A percentile compares a stretch with the other conserved stretches of the same genome.
phyloP scores from a whole-genome alignment of 768 basidiomycete species.

The Boletus sensibilis region DNA sequence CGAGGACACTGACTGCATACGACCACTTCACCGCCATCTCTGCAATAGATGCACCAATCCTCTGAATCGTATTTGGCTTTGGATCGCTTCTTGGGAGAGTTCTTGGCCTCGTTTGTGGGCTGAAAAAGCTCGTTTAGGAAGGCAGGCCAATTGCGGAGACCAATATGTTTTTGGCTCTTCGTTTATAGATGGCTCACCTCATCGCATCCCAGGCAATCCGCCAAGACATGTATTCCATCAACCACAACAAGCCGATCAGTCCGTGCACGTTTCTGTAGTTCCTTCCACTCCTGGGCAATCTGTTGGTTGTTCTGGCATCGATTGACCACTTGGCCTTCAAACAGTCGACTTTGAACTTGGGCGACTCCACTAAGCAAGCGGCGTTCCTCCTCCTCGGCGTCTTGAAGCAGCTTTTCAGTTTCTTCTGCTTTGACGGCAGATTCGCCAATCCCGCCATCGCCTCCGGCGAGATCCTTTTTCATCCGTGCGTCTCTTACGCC shows the following conservation, averaged over 20 bases:
- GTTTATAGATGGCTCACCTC: conserved; percentile 33
- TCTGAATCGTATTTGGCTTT: conserved; percentile 46
- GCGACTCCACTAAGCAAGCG: conserved; percentile 53
- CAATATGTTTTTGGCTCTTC: neutral
- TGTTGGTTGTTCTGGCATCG: conserved; percentile 38
- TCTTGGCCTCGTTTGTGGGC: conserved; percentile 13
- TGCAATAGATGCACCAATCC: conserved; percentile 59
- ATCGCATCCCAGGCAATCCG: conserved; percentile 25
- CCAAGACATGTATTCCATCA: conserved; percentile 37
- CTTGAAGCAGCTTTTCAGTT: conserved; percentile 32
- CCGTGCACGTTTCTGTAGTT: conserved; percentile 45
- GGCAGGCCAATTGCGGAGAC: neutral
- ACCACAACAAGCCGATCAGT: conserved; percentile 39
- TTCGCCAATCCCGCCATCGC: neutral
- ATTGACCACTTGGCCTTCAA: conserved; percentile 49
- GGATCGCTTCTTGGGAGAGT: conserved; percentile 31
- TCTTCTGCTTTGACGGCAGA: conserved; percentile 18
- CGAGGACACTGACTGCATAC: conserved; percentile 52
- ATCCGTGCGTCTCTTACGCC: conserved; percentile 44
- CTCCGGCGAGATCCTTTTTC: conserved; percentile 38
- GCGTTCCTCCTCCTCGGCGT: conserved; percentile 55
- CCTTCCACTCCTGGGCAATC: conserved; percentile 47
- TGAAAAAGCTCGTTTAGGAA: conserved; percentile 14
- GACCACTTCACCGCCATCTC: conserved; percentile 56
- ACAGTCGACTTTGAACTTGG: conserved; percentile 55